Evolutionary conservation across 176 grass and related monocot genomes (phyloP).

Genomic region (Oryza nivara): DNA sequence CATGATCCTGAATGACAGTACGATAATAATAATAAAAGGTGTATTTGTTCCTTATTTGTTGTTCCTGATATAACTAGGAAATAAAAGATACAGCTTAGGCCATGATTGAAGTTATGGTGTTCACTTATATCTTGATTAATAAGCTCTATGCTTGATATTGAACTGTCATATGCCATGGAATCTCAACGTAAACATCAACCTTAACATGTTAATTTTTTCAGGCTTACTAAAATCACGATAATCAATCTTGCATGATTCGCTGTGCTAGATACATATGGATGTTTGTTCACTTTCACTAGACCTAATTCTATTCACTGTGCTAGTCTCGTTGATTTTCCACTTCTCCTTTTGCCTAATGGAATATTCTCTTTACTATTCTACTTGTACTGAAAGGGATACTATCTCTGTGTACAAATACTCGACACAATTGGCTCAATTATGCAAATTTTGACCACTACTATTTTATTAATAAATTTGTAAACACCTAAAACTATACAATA

Average conservation of each 20-base stretch:
- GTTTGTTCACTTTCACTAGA: background rate
- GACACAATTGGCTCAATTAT: background rate
- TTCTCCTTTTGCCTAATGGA: background rate
- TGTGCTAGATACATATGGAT: background rate
- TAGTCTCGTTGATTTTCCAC: constrained; percentile 7
- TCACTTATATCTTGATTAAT: background rate
- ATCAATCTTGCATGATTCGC: background rate
- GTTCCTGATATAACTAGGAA: background rate
- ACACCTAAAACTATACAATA: background rate
- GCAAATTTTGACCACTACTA: background rate
- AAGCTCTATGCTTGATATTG: background rate
- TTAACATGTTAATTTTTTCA: background rate
- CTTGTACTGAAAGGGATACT: constrained; percentile 16
- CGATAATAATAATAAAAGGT: background rate
- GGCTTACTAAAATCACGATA: background rate
- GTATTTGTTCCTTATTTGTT: background rate
- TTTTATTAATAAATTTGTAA: background rate
- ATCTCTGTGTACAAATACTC: background rate
- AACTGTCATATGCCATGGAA: too few species aligned
- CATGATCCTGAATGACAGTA: background rate
- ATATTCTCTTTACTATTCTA: constrained; percentile 26
- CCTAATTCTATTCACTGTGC: background rate
- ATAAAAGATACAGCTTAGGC: background rate
- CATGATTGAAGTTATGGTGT: background rate
- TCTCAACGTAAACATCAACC: background rate